These are phyloP conservation scores for Blastobotrys parvus DNA, from an alignment of 805 yeast genomes.

Conservation along the genomic window DNA sequence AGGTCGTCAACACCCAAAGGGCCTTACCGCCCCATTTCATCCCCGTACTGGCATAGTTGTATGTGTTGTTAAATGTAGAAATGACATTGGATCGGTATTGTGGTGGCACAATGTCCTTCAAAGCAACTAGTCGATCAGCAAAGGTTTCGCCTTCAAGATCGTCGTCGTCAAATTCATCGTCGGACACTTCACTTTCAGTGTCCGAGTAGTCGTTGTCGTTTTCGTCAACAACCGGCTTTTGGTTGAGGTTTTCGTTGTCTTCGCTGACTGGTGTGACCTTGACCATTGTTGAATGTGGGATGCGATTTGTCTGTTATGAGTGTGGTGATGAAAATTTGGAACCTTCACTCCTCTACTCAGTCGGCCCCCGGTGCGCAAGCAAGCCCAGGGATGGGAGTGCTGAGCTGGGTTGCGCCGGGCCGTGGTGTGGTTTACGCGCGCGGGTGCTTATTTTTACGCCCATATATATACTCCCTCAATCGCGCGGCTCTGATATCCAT, in stretches of 20 bases:
- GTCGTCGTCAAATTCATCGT: constrained; percentile 57
- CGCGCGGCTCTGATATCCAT: too few species aligned
- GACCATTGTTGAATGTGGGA: constrained; percentile 63
- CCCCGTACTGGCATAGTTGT: constrained; percentile 36
- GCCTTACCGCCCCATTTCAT: constrained; percentile 60
- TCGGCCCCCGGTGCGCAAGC: too few species aligned
- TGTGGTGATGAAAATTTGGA: too few species aligned
- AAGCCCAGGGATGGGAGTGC: background rate
- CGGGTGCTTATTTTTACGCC: too few species aligned
- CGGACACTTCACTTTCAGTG: constrained; percentile 43
- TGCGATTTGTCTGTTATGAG: background rate
- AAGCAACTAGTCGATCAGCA: constrained; percentile 79
- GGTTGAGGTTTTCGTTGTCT: constrained; percentile 29
- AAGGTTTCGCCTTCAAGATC: constrained; percentile 75
- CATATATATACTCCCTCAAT: too few species aligned
- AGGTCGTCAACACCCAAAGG: constrained; percentile 79
- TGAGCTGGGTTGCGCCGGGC: too few species aligned
- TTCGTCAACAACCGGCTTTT: constrained; percentile 28
- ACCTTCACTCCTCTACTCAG: too few species aligned
- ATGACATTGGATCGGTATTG: constrained; percentile 54
- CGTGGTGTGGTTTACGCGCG: too few species aligned
- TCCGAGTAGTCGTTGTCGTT: constrained; percentile 41
- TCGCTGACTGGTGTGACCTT: constrained; percentile 58
- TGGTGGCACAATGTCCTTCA: constrained; percentile 88
- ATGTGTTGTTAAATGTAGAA: constrained; percentile 25